Evolutionary conservation across 2,329 filamentous ascomycete species (phyloP), one percentile per base, ranked within the genome.

Genomic region (Didymella segeticola): DNA sequence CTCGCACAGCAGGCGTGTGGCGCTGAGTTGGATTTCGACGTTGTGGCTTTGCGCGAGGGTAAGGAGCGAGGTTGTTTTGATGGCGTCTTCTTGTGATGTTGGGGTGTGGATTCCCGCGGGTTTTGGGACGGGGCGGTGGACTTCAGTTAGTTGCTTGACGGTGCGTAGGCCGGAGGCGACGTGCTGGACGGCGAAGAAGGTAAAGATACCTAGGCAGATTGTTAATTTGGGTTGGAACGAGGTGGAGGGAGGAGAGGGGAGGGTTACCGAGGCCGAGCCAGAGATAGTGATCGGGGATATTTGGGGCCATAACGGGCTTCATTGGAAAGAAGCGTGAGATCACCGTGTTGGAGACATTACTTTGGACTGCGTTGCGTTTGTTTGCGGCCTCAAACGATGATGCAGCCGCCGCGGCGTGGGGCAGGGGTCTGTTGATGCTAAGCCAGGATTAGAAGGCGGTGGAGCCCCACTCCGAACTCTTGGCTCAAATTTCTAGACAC

Each of bases 91-190:
- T 88, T 88, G 70, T 89, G 89, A 45, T 83, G 89, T 57, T 4
- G 85, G 88, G 45, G 86, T 26, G 33, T 47, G 53, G 39, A 45
- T 56, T 33, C 47, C 39, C 1, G 42, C 22, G 14, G 17, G 48
- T 14, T 33, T 42, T 30, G 47, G 45, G 30, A 50, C 34, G 2
- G 50, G 48, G 84, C 43, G 88, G 84, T 69, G 88, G 85, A 95
- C 84, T 72, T 87, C 82, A 59, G 88, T 88, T 47, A 87, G 80
- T 63, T 86, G 80, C 60, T 86, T 82, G 61, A 88, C 84, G 48
- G 82, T 76, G 52, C 78, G 77, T 37, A 93, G 83, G 48, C 84
- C 79, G 30, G 80, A 72, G 58, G 82, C 80, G 72, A 90, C 84
- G 46, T 80, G 51, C 2, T 27, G 78, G 54, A 80, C 78, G 50